These are phyloP conservation scores for Trifolium fragiferum DNA, from an alignment of 306 rosid genomes.

Conservation along the genomic window DNA sequence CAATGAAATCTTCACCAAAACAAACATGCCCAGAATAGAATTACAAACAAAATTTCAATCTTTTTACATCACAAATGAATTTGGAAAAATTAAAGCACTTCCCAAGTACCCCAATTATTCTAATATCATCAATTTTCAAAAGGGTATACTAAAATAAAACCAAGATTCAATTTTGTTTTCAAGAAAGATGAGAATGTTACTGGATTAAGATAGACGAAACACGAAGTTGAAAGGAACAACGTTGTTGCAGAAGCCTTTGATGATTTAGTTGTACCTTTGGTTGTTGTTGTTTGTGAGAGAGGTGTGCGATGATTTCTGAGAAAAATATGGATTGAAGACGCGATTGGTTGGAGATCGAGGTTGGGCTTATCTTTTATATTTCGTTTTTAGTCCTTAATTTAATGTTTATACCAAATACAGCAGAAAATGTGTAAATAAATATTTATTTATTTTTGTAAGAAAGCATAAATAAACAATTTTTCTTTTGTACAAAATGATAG, in stretches of 20 bases:
- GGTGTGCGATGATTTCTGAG: constrained; percentile 34
- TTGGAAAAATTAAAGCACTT: neutral
- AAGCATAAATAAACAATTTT: too few species aligned
- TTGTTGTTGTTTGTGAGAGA: neutral
- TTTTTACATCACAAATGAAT: neutral
- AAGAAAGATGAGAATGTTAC: constrained; percentile 23
- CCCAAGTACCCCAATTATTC: constrained; percentile 2
- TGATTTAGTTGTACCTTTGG: constrained; percentile 7
- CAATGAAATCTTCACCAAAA: constrained; percentile 2
- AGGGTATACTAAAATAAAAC: constrained; percentile 8
- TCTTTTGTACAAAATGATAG: too few species aligned
- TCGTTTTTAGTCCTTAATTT: neutral
- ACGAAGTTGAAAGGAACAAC: constrained; percentile 7
- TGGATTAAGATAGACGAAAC: constrained; percentile 26
- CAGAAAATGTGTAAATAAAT: too few species aligned
- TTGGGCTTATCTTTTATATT: constrained; percentile 37
- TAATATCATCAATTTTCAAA: neutral
- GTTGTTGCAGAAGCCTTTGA: constrained; percentile 10
- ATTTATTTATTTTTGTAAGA: too few species aligned
- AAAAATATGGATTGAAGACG: constrained; percentile 34
- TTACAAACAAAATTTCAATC: neutral
- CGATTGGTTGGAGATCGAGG: constrained; percentile 14
- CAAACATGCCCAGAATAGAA: constrained; percentile 2
- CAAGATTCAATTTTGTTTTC: constrained; percentile 10
- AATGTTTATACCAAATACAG: neutral